Conservation (phyloP, 495 filamentous ascomycete species). For the Coniosporium apollinis region DNA sequence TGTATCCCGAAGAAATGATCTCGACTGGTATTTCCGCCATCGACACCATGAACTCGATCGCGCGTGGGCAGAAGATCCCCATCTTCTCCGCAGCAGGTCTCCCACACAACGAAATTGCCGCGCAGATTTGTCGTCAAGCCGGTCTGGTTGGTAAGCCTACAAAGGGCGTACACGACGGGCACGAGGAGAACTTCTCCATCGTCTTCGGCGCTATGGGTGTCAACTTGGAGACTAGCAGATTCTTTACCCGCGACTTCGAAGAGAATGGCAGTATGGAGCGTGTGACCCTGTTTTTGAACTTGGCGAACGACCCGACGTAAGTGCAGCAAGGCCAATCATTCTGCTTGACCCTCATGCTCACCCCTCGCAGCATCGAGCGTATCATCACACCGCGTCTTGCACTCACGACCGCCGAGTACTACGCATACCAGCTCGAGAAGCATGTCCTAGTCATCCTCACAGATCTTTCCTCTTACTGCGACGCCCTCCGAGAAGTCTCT, state of each 20-base stretch:
- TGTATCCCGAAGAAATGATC: constrained; percentile 99
- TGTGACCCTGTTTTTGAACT: constrained; percentile 91
- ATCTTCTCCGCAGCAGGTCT: constrained; percentile 98
- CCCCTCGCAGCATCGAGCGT: constrained; percentile 70
- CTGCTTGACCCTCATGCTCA: background rate
- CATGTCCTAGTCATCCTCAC: constrained; percentile 98
- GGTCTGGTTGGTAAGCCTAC: constrained; percentile 75
- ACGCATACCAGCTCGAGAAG: constrained; percentile 99
- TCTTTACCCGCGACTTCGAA: constrained; percentile 98
- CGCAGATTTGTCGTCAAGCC: constrained; percentile 93
- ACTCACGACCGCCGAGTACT: constrained; percentile 97
- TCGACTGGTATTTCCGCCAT: constrained; percentile 98
- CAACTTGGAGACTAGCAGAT: constrained; percentile 95
- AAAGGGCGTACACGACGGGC: constrained; percentile 90
- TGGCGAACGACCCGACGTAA: constrained; percentile 97
- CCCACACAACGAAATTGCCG: constrained; percentile 97
- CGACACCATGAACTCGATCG: constrained; percentile 99
- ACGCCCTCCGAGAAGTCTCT: constrained; percentile 95
- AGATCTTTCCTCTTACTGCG: constrained; percentile 94
- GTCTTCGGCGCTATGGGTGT: constrained; percentile 99
- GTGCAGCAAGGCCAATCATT: constrained; percentile 13
- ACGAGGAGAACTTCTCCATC: constrained; percentile 99
- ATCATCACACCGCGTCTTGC: constrained; percentile 99
- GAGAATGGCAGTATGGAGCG: constrained; percentile 98
- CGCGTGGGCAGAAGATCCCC: constrained; percentile 98